phyloP scores from a whole-genome alignment of 192 early-diverging fungal species.

The Dissophora ornata region DNA sequence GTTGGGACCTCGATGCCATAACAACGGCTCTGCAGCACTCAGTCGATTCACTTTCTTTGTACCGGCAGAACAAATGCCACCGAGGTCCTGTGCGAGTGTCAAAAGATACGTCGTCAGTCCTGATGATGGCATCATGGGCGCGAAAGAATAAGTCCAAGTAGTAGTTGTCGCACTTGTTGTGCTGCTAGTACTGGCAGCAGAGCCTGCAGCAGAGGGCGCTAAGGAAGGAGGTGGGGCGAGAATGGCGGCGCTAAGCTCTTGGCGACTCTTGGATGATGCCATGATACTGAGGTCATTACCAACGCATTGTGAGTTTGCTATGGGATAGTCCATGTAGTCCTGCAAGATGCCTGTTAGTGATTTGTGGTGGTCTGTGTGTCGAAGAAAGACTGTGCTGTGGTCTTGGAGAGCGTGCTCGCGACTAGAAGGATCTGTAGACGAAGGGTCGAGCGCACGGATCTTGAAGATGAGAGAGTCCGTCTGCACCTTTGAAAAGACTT shows the following conservation, averaged over 20 bases:
- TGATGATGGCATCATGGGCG: conserved; percentile 60
- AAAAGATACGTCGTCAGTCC: conserved; percentile 51
- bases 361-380: conserved; percentile 57
- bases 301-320: neutral
- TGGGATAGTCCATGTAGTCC: conserved; percentile 53
- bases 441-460: conserved; percentile 35
- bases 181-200: neutral
- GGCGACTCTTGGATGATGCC: conserved; percentile 30
- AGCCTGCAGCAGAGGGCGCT: neutral
- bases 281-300: conserved; percentile 24
- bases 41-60: conserved; percentile 43
- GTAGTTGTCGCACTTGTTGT: neutral
- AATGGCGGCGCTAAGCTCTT: conserved; percentile 22
- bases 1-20: conserved; percentile 70
- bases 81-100: conserved; percentile 48
- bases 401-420: conserved; percentile 4
- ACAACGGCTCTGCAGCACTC: conserved; percentile 49
- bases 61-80: conserved; percentile 58
- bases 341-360: conserved; percentile 51
- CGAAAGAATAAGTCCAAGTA: conserved; percentile 56
- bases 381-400: conserved; percentile 55
- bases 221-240: neutral
- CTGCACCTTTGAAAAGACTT: conserved; percentile 70
- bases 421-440: neutral
- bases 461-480: conserved; percentile 70